A percentile compares a stretch with the other conserved stretches of the same genome.
phyloP scores from a whole-genome alignment of 169 alveolate genomes.

The Cryptosporidium meleagridis region DNA sequence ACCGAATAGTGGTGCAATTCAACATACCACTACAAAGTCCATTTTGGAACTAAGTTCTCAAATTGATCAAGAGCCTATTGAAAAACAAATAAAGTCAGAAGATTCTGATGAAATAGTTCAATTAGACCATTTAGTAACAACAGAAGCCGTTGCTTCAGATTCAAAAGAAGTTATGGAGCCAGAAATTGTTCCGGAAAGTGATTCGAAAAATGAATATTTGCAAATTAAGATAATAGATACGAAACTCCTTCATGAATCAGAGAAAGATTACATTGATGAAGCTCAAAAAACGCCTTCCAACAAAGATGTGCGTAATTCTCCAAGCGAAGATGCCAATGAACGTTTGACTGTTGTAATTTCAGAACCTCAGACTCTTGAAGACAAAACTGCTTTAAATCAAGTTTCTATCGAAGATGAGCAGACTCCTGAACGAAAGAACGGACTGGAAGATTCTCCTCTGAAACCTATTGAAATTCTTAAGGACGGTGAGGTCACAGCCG shows the following conservation, averaged over 20 bases:
- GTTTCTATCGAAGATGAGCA: background rate
- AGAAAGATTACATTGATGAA: background rate
- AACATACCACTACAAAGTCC: background rate
- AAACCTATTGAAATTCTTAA: background rate
- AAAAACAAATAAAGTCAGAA: background rate
- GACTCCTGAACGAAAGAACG: background rate
- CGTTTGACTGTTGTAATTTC: background rate
- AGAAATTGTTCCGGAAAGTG: background rate
- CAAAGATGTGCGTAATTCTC: no score
- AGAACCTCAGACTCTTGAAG: background rate
- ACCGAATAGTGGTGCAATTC: background rate
- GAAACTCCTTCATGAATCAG: background rate
- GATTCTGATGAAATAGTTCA: background rate
- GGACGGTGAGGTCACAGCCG: background rate
- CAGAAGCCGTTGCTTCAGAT: background rate
- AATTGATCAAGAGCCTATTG: background rate
- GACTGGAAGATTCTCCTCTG: background rate
- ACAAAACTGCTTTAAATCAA: background rate
- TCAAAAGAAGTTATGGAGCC: background rate
- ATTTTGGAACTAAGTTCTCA: background rate
- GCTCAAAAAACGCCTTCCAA: background rate
- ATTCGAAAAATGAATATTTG: background rate
- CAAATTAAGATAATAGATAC: background rate
- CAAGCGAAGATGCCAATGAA: background rate
- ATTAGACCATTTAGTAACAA: background rate